Conservation (phyloP, 2,329 filamentous ascomycete species). For the Grosmannia serpens region DNA sequence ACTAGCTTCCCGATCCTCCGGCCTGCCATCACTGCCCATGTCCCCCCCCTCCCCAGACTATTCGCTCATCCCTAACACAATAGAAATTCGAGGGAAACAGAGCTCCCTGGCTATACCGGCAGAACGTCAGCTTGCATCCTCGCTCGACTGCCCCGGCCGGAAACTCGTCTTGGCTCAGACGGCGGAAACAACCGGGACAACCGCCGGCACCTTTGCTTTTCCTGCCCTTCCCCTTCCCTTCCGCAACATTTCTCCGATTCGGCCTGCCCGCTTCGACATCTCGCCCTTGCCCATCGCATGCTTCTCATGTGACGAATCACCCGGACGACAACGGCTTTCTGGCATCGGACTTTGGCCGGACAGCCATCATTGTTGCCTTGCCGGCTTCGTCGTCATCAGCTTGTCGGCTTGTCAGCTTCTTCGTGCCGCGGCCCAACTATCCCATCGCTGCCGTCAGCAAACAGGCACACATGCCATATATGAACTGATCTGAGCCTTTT, state of each 20-base stretch:
- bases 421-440: not conserved
- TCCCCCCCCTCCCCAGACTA: not conserved
- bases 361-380: not conserved
- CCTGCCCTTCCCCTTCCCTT: not conserved
- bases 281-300: conserved; percentile 4
- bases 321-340: not conserved
- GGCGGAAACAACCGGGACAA: not conserved
- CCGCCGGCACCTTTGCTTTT: not conserved
- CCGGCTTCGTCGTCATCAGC: not conserved
- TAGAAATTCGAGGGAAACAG: not conserved
- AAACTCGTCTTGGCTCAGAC: not conserved
- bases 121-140: not conserved
- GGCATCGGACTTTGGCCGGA: not conserved
- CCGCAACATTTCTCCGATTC: not conserved
- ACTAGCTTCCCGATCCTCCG: not conserved
- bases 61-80: not conserved
- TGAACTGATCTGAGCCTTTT: not conserved
- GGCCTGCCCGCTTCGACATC: not conserved
- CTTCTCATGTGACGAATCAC: conserved; percentile 7
- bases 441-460: not conserved
- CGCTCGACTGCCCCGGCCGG: not conserved
- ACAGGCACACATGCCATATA: not conserved
- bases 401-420: not conserved
- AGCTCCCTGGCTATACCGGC: not conserved
- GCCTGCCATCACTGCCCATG: not conserved